Evolutionary conservation across 176 grass and related monocot species (phyloP).

Genomic region (Rhynchospora breviuscula): DNA sequence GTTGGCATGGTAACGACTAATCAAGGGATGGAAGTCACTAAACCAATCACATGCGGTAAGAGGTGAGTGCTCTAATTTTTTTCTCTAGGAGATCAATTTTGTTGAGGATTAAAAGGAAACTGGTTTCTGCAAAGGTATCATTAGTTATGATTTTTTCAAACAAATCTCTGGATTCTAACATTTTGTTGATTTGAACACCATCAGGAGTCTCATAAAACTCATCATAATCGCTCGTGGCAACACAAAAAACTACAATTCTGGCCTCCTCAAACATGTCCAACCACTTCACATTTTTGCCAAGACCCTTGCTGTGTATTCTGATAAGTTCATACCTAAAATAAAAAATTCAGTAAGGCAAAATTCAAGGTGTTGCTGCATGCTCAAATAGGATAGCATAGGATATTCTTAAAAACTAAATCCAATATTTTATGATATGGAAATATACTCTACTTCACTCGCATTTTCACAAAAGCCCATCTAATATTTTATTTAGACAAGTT

Average conservation of each 20-base stretch:
- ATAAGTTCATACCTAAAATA: slow-evolving; percentile 66
- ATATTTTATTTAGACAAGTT: background rate
- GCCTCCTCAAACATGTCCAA: slow-evolving; percentile 85
- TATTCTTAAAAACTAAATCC: background rate
- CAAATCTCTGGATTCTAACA: slow-evolving; percentile 69
- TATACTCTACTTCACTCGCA: background rate
- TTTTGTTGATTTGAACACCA: slow-evolving; percentile 52
- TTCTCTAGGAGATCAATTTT: slow-evolving; percentile 84
- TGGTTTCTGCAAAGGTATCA: slow-evolving; percentile 49
- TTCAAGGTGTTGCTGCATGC: background rate
- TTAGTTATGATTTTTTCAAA: slow-evolving; percentile 58
- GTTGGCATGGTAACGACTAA: slow-evolving; percentile 37
- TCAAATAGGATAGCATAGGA: background rate
- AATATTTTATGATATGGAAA: background rate
- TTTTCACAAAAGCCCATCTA: background rate
- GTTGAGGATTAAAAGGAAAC: slow-evolving; percentile 70
- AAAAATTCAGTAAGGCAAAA: background rate
- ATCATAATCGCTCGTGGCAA: slow-evolving; percentile 65
- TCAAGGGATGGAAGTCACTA: slow-evolving; percentile 52
- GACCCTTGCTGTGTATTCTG: slow-evolving; percentile 65
- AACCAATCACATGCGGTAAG: slow-evolving; percentile 79
- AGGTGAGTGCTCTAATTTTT: slow-evolving; percentile 61
- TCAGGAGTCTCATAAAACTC: slow-evolving; percentile 54
- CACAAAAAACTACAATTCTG: slow-evolving; percentile 68
- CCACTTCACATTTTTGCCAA: slow-evolving; percentile 74